phyloP scores from a whole-genome alignment of 2,329 filamentous ascomycete species.

The Drechslera avenae region DNA sequence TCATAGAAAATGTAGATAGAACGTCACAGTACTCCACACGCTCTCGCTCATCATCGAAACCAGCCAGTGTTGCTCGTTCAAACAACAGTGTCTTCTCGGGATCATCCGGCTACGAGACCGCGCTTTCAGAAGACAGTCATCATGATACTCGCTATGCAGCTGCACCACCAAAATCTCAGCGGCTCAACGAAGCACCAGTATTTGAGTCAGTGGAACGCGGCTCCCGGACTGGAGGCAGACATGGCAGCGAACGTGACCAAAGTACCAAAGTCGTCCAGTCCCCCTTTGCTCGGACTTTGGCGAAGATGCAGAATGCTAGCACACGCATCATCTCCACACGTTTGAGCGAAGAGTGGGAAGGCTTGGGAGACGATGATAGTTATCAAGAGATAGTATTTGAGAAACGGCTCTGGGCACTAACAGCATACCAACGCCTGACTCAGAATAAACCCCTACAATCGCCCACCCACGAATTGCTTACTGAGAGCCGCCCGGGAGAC shows the following conservation, averaged over 20 bases:
- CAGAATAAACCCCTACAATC: slow-evolving; percentile 36
- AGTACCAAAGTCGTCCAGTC: slow-evolving; percentile 21
- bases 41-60: slow-evolving; percentile 26
- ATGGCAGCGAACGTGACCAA: slow-evolving; percentile 20
- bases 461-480: slow-evolving; percentile 32
- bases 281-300: slow-evolving; percentile 30
- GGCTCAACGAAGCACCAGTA: not conserved
- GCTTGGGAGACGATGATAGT: slow-evolving; percentile 34
- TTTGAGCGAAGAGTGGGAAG: slow-evolving; percentile 36
- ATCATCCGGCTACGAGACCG: slow-evolving; percentile 22
- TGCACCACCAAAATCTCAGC: not conserved
- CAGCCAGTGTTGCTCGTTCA: slow-evolving; percentile 22
- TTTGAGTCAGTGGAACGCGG: slow-evolving; percentile 29
- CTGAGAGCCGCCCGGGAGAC: slow-evolving; percentile 25
- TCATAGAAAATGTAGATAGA: slow-evolving; percentile 15
- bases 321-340: slow-evolving; percentile 32
- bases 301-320: slow-evolving; percentile 35
- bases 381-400: slow-evolving; percentile 34
- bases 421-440: slow-evolving; percentile 34
- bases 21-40: slow-evolving; percentile 24
- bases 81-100: slow-evolving; percentile 29
- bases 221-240: slow-evolving; percentile 28
- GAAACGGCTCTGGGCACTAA: slow-evolving; percentile 36
- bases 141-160: slow-evolving; percentile 18
- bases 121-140: slow-evolving; percentile 22